Evolutionary conservation across 2,329 filamentous ascomycete species (phyloP).

Genomic region (Zasmidium citrigriseum): DNA sequence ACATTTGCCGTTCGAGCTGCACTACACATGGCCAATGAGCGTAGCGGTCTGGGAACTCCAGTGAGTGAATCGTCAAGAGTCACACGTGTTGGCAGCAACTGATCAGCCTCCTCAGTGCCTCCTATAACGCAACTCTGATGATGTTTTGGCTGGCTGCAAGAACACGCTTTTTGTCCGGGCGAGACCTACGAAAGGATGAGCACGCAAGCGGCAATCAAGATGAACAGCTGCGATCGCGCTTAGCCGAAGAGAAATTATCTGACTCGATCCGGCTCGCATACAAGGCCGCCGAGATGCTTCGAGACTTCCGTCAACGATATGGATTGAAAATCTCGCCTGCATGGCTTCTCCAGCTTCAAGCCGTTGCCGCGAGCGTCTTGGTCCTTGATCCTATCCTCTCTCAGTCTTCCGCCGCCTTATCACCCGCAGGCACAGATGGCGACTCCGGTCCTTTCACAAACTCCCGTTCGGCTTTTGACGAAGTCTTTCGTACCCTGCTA

Average conservation of each 20-base stretch:
- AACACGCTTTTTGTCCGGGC: no score
- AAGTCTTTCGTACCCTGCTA: conserved; percentile 18
- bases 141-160: neutral
- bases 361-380: conserved; percentile 12
- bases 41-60: conserved; percentile 17
- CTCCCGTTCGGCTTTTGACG: conserved; percentile 16
- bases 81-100: no score
- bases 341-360: conserved; percentile 13
- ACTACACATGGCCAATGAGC: conserved; percentile 19
- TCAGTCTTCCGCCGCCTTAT: neutral
- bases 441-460: neutral
- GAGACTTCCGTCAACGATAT: conserved; percentile 14
- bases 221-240: neutral
- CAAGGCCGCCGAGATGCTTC: conserved; percentile 13
- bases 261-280: conserved; percentile 13
- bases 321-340: conserved; percentile 15
- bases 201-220: no score
- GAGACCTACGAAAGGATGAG: no score
- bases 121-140: no score
- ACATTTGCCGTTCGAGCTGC: conserved; percentile 12
- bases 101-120: no score
- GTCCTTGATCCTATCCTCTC: conserved; percentile 10
- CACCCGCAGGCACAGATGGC: neutral
- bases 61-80: conserved; percentile 4
- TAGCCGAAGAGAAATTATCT: conserved; percentile 7